Conservation (phyloP, 352 stramenopile genomes). For the Halophytophthora batemanensis region DNA sequence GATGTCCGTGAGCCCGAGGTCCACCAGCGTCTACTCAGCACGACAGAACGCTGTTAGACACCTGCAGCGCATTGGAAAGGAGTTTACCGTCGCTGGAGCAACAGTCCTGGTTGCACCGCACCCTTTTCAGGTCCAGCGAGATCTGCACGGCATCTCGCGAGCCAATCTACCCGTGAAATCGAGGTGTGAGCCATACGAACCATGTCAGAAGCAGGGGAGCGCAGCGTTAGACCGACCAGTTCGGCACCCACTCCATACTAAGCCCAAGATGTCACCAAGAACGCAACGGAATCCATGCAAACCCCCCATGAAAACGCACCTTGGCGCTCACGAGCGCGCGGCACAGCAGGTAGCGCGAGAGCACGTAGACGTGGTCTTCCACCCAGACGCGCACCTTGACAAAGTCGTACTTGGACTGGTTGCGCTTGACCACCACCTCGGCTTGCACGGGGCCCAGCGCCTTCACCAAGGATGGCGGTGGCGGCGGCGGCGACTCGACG, state of each 20-base stretch:
- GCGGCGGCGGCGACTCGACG: slow-evolving; percentile 32
- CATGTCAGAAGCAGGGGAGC: too few relatives aligned
- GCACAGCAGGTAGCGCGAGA: slow-evolving; percentile 84
- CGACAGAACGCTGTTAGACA: background rate
- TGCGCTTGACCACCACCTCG: slow-evolving; percentile 67
- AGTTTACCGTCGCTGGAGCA: too few relatives aligned
- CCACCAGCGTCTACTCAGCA: slow-evolving; percentile 69
- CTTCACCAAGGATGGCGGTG: slow-evolving; percentile 29
- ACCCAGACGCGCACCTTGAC: slow-evolving; percentile 90
- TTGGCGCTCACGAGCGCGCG: slow-evolving; percentile 84
- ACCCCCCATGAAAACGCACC: slow-evolving; percentile 17
- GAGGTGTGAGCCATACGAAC: background rate
- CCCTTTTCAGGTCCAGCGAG: slow-evolving; percentile 84
- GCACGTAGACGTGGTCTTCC: slow-evolving; percentile 87
- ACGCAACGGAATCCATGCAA: background rate
- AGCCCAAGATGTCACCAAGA: background rate
- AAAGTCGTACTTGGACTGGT: slow-evolving; percentile 90
- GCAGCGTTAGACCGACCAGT: background rate
- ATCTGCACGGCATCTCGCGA: slow-evolving; percentile 86
- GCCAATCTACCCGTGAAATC: slow-evolving; percentile 49
- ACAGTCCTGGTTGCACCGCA: slow-evolving; percentile 16
- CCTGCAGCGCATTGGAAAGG: background rate
- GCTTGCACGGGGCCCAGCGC: slow-evolving; percentile 25
- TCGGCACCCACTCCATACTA: too few relatives aligned
- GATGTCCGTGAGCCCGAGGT: slow-evolving; percentile 83